These are phyloP conservation scores for Vanrija pseudolonga DNA, from an alignment of 1,284 basidiomycete genomes.

Conservation along the genomic window DNA sequence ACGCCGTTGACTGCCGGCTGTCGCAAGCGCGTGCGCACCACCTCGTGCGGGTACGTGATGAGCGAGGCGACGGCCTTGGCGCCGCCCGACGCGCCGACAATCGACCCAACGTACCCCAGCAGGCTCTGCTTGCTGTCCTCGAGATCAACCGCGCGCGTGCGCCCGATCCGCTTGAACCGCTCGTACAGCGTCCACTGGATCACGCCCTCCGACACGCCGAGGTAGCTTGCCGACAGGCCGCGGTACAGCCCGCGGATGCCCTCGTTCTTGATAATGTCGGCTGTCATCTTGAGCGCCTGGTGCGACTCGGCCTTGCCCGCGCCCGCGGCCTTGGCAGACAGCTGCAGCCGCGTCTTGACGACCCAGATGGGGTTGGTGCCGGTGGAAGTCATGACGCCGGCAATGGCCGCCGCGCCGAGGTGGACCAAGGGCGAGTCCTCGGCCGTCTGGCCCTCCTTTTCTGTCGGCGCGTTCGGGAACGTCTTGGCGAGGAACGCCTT, in stretches of 20 bases:
- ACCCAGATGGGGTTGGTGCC: constrained; percentile 99
- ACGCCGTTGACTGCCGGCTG: constrained; percentile 66
- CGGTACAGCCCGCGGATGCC: constrained; percentile 89
- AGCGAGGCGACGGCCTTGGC: constrained; percentile 91
- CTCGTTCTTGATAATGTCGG: constrained; percentile 71
- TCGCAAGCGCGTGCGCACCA: constrained; percentile 84
- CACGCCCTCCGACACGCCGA: constrained; percentile 93
- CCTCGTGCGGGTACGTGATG: constrained; percentile 97
- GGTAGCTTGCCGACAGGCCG: constrained; percentile 88
- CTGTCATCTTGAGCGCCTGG: constrained; percentile 59
- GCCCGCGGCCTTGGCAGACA: constrained; percentile 29
- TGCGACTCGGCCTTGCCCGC: constrained; percentile 14
- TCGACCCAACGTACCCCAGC: constrained; percentile 57
- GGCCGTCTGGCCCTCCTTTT: constrained; percentile 60
- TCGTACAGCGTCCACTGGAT: constrained; percentile 99
- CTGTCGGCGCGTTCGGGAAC: constrained; percentile 54
- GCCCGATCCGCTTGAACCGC: constrained; percentile 41
- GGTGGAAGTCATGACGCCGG: constrained; percentile 77
- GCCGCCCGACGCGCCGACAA: constrained; percentile 84
- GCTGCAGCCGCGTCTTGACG: constrained; percentile 89
- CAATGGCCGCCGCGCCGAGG: constrained; percentile 76
- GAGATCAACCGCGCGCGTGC: constrained; percentile 14
- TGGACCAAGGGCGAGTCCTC: constrained; percentile 82
- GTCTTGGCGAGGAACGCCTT: constrained; percentile 81
- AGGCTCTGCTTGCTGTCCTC: constrained; percentile 52